Evolutionary conservation across 2,329 filamentous ascomycete genomes (phyloP).

Genomic region (Penicillium sp.): DNA sequence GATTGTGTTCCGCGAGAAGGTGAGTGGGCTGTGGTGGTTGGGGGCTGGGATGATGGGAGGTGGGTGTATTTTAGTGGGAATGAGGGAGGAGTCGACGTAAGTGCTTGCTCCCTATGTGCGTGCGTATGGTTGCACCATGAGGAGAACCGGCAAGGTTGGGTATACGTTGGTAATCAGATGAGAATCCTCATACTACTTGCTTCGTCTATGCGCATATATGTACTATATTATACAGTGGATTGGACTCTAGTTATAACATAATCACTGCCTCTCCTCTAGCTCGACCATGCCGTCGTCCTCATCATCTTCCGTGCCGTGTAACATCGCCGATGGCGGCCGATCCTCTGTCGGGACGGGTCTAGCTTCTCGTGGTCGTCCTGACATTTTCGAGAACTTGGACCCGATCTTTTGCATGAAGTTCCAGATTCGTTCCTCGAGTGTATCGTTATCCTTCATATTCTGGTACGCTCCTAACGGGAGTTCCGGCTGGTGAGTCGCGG

Average conservation of each 20-base stretch:
- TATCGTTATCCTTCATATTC: constrained; percentile 25
- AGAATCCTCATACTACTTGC: neutral
- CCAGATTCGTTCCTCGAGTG: constrained; percentile 45
- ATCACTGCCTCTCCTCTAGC: constrained; percentile 44
- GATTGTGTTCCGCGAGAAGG: constrained; percentile 61
- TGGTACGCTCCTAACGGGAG: constrained; percentile 30
- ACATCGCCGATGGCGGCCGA: constrained; percentile 19
- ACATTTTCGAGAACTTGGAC: constrained; percentile 24
- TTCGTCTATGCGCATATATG: constrained; percentile 8
- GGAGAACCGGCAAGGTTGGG: no score
- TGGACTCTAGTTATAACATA: neutral
- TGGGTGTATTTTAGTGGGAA: constrained; percentile 67
- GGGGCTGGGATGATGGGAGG: constrained; percentile 64
- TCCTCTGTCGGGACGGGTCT: constrained; percentile 22
- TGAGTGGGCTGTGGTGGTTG: constrained; percentile 65
- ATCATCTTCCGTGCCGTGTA: constrained; percentile 39
- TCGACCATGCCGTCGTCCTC: constrained; percentile 20
- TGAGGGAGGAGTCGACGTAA: constrained; percentile 49
- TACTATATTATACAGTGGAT: constrained; percentile 5
- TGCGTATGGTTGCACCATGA: no score
- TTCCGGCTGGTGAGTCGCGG: constrained; percentile 37
- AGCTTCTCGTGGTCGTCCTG: constrained; percentile 24
- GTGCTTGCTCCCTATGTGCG: neutral
- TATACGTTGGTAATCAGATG: neutral
- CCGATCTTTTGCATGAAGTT: constrained; percentile 40